Evolutionary conservation across 768 basidiomycete species (phyloP).

Genomic region (Boletus coccyginus): DNA sequence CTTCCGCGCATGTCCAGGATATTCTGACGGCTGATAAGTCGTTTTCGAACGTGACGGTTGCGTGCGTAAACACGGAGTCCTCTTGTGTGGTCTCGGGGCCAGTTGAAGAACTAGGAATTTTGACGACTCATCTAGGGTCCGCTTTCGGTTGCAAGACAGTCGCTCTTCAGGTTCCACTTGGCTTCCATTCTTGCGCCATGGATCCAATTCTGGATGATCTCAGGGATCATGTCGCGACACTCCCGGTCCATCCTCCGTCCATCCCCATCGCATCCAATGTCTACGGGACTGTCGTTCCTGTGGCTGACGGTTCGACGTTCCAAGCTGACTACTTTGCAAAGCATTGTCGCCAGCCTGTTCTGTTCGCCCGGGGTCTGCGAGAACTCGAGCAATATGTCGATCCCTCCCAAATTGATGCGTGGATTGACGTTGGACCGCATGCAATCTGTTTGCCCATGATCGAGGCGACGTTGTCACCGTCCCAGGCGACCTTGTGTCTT

Average conservation of each 20-base stretch:
- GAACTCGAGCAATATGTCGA: slow-evolving; percentile 33
- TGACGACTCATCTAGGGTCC: slow-evolving; percentile 42
- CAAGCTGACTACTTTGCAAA: slow-evolving; percentile 51
- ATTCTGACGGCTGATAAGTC: slow-evolving; percentile 32
- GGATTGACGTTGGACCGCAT: slow-evolving; percentile 72
- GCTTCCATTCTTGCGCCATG: slow-evolving; percentile 70
- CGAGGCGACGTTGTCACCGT: slow-evolving; percentile 26
- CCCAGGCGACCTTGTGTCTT: slow-evolving; percentile 40
- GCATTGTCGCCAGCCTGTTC: slow-evolving; percentile 58
- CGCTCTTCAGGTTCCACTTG: slow-evolving; percentile 54
- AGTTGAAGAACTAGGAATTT: slow-evolving; percentile 36
- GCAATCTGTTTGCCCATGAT: slow-evolving; percentile 57
- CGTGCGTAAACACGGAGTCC: slow-evolving; percentile 60
- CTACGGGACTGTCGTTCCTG: slow-evolving; percentile 47
- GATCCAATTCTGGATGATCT: slow-evolving; percentile 52
- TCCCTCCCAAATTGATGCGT: slow-evolving; percentile 37
- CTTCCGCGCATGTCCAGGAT: slow-evolving; percentile 32
- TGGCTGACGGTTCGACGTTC: slow-evolving; percentile 51
- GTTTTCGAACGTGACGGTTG: slow-evolving; percentile 43
- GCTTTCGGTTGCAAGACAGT: slow-evolving; percentile 37
- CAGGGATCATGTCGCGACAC: slow-evolving; percentile 33
- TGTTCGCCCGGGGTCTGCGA: slow-evolving; percentile 50
- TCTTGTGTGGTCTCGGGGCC: slow-evolving; percentile 64
- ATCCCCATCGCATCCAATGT: slow-evolving; percentile 67
- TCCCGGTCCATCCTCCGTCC: slow-evolving; percentile 44